These are phyloP conservation scores for Apium graveolens DNA, from an alignment of 129 eudicot genomes.

Conservation along the genomic window DNA sequence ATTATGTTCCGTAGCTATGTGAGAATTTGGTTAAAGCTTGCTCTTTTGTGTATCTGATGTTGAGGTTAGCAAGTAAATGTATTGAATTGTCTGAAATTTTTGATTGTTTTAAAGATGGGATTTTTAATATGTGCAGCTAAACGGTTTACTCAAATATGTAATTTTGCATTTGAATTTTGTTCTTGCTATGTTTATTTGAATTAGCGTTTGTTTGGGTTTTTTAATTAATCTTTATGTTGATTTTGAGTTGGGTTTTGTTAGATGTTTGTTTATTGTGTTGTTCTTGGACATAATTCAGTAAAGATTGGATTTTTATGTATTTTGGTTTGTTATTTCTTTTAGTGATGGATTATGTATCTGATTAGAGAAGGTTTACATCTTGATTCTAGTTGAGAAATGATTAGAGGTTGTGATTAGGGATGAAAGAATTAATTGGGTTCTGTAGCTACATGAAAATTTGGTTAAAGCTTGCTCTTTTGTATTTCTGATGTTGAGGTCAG, in stretches of 20 bases:
- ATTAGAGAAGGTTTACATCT: too few species aligned
- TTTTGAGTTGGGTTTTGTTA: neutral
- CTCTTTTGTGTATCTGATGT: neutral
- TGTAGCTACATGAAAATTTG: too few species aligned
- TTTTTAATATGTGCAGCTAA: neutral
- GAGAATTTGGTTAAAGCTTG: neutral
- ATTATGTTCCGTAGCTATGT: neutral
- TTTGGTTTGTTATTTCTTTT: too few species aligned
- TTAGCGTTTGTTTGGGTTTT: neutral
- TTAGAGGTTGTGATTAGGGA: too few species aligned
- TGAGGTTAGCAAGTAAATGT: neutral
- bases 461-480: too few species aligned
- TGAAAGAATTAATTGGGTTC: too few species aligned
- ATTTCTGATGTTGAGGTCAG: too few species aligned
- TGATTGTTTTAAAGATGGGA: neutral
- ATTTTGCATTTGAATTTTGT: neutral
- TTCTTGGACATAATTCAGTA: neutral
- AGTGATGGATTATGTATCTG: too few species aligned
- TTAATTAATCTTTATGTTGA: neutral
- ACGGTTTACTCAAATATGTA: too few species aligned
- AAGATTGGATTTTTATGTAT: neutral
- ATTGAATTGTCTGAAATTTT: neutral
- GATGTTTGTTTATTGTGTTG: neutral
- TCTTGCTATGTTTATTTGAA: neutral
- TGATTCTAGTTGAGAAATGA: too few species aligned